These are phyloP conservation scores for Geotrichum klebahnii DNA, from an alignment of 1,139 yeast genomes.

Conservation along the genomic window DNA sequence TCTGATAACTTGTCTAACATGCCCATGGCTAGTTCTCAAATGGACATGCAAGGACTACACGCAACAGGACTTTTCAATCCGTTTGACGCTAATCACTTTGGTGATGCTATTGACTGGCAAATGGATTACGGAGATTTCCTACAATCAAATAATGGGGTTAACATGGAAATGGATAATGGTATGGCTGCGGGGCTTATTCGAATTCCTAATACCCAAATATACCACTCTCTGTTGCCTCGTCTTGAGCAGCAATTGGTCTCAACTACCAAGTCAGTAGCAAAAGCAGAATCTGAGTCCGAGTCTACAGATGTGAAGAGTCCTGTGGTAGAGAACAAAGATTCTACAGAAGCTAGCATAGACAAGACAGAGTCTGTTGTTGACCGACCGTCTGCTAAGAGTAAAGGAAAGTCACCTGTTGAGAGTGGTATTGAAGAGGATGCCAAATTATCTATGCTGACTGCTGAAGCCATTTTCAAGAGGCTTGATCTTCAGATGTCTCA, in stretches of 20 bases:
- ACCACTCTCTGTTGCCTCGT: conserved; percentile 30
- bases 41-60: not conserved
- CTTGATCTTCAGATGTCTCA: conserved; percentile 30
- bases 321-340: no score
- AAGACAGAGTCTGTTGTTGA: no score
- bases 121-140: conserved; percentile 2
- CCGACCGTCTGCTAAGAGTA: conserved; percentile 1
- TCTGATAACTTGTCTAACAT: conserved; percentile 8
- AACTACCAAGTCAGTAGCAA: conserved; percentile 19
- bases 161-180: not conserved
- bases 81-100: not conserved
- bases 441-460: conserved; percentile 28
- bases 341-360: no score
- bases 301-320: not conserved
- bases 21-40: conserved; percentile 6
- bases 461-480: conserved; percentile 32
- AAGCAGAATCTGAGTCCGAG: not conserved
- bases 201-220: conserved; percentile 29
- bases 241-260: conserved; percentile 29
- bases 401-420: conserved; percentile 14
- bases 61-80: not conserved
- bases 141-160: not conserved
- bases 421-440: conserved; percentile 20
- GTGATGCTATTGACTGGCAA: conserved; percentile 4
- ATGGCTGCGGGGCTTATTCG: conserved; percentile 8